Evolutionary conservation across 345 rosid species (phyloP), one percentile per base, ranked within the genome.

Genomic region (Rhodomyrtus tomentosa): DNA sequence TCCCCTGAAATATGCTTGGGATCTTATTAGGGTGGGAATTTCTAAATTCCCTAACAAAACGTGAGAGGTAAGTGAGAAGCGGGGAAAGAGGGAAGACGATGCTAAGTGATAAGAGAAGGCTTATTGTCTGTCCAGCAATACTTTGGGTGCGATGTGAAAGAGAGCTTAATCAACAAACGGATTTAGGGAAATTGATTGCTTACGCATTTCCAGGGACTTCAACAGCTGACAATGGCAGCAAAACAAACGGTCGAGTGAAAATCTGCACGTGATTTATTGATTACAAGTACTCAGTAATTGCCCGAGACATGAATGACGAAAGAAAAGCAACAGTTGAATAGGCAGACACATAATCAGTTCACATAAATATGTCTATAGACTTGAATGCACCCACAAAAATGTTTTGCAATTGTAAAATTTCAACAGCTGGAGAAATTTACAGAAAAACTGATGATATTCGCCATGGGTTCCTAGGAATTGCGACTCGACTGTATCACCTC

Each of bases 131-230:
- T 68, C 21, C 32, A 24, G 24, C 8, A 68, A 42, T 68, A 18
- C 42, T 68, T 51, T 18, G 42, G 42, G 76, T 68, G 42, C 13
- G 3, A 68, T 68, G 76, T 32, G 42, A 32, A 42, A 32, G 20
- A 68, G 76, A 68, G 76, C 82, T 82, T 82, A 54, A 42, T 51
- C 81, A 38, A 82, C 38, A 53, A 53, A 14, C 14, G 29, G 50
- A 53, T 38, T 51, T 9, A 36, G 68, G 14, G 85, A 72, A 53
- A 45, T 49, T 14, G 24, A 58, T 85, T 56, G 90, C 98, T 92
- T 91, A 94, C 98, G 90, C 81, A 87, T 95, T 95, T 89, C 98
- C 98, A 36, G 98, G 98, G 83, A 85, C 87, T 87, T 95, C 95
- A 76, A 95, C 95, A 48, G 94, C 93, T 84, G 98, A 92, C 84